Conservation (phyloP, 2,329 filamentous ascomycete species). For the Trichophyton mentagrophytes region DNA sequence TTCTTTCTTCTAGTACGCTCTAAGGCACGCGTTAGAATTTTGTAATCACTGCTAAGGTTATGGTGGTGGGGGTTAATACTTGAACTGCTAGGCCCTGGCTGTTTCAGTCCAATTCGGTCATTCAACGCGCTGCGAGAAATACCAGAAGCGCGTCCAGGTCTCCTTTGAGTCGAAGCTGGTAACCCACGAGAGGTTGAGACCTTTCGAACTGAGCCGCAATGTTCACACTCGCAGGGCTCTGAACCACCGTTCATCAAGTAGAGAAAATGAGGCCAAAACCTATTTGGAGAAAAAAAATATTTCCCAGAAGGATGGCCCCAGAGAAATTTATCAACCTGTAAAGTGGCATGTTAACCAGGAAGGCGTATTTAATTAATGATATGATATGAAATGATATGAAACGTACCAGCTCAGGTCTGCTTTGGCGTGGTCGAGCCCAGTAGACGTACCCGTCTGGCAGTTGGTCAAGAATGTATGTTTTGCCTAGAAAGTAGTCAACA, state of each 20-base stretch:
- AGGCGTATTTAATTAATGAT: not conserved
- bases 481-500: not conserved
- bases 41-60: not conserved
- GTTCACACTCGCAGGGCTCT: conserved; percentile 38
- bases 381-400: not conserved
- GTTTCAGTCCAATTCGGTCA: not conserved
- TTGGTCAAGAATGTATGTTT: conserved; percentile 38
- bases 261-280: conserved; percentile 46
- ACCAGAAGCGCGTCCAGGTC: not conserved
- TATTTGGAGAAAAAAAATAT: conserved; percentile 41
- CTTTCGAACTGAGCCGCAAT: conserved; percentile 26
- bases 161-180: not conserved
- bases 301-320: conserved; percentile 43
- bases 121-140: not conserved
- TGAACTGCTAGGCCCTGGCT: not conserved
- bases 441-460: conserved; percentile 44
- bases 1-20: not conserved
- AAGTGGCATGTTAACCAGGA: conserved; percentile 4
- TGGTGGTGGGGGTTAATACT: not conserved
- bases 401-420: conserved; percentile 24
- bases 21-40: not conserved
- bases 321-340: conserved; percentile 42
- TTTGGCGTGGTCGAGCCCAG: conserved; percentile 37
- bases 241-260: conserved; percentile 40
- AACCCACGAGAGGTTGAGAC: not conserved